Percentiles rank a stretch among this genome's conserved stretches.
These are phyloP conservation scores for Trichocomaceae sp. DNA, from an alignment of 2,329 filamentous ascomycete genomes.

Conservation along the genomic window DNA sequence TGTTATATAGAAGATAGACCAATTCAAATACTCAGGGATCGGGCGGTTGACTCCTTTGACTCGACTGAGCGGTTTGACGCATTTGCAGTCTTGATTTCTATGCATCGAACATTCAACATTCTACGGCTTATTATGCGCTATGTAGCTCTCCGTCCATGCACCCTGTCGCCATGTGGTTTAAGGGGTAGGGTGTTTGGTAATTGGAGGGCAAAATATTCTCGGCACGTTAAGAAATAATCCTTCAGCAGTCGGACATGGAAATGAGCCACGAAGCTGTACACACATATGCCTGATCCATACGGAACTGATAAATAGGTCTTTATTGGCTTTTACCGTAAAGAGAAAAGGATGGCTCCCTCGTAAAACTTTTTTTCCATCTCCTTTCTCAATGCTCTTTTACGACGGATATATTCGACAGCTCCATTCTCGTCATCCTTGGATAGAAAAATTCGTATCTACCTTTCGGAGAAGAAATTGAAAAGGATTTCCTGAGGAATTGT, in stretches of 20 bases:
- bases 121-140: slow-evolving; percentile 6
- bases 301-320: background rate
- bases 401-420: background rate
- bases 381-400: background rate
- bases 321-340: background rate
- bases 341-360: background rate
- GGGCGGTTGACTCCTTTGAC: background rate
- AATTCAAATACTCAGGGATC: background rate
- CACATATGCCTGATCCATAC: slow-evolving; percentile 54
- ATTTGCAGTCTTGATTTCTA: background rate
- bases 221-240: slow-evolving; percentile 58
- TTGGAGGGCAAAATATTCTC: slow-evolving; percentile 46
- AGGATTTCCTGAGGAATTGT: background rate
- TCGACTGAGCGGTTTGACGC: background rate
- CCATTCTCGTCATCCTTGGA: background rate
- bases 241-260: slow-evolving; percentile 59
- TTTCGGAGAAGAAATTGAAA: background rate
- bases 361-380: background rate
- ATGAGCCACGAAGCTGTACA: slow-evolving; percentile 60
- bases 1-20: background rate
- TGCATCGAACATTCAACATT: background rate
- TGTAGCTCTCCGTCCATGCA: slow-evolving; percentile 45
- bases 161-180: slow-evolving; percentile 34
- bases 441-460: no score
- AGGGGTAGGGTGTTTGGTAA: slow-evolving; percentile 45